Evolutionary conservation across 2,329 filamentous ascomycete species (phyloP).

Genomic region (Colletotrichum lini): DNA sequence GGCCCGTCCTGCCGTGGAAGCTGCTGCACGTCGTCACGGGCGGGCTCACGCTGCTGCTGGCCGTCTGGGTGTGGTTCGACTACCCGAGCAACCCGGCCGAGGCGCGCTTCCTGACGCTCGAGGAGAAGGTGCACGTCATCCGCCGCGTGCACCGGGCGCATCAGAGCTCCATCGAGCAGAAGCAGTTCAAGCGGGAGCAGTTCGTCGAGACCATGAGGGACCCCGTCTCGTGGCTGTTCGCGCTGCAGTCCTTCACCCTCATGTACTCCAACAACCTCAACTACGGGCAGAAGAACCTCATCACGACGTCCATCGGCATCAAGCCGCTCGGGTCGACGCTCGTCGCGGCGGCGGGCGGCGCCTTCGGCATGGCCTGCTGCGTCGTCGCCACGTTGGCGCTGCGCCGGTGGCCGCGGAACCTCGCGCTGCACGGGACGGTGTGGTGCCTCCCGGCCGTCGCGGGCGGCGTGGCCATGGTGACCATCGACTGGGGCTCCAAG

Average conservation of each 20-base stretch:
- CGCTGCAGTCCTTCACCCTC: conserved; percentile 50
- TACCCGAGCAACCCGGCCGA: conserved; percentile 46
- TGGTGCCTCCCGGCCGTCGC: conserved; percentile 51
- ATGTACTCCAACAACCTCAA: conserved; percentile 57
- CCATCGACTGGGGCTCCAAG: conserved; percentile 49
- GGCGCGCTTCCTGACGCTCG: conserved; percentile 45
- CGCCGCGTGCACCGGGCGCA: conserved; percentile 50
- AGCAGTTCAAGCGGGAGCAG: conserved; percentile 52
- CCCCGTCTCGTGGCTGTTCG: conserved; percentile 52
- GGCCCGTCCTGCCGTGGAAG: conserved; percentile 54
- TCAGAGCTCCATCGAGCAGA: conserved; percentile 56
- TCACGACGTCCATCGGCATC: conserved; percentile 54
- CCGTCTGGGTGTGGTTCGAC: conserved; percentile 52
- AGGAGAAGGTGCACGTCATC: conserved; percentile 44
- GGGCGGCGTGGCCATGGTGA: conserved; percentile 51
- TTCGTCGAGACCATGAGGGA: conserved; percentile 49
- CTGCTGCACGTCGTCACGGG: conserved; percentile 57
- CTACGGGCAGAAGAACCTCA: conserved; percentile 57
- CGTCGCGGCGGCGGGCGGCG: conserved; percentile 55
- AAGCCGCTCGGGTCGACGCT: conserved; percentile 56
- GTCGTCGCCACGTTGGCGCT: conserved; percentile 51
- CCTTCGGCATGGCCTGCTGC: conserved; percentile 51
- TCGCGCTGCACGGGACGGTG: conserved; percentile 49
- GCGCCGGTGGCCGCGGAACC: conserved; percentile 49
- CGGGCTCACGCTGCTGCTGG: conserved; percentile 51